Percentiles rank a stretch among this genome's conserved stretches.
phyloP scores from a whole-genome alignment of 176 grass and related monocot species.

The Rhynchospora tenuis region DNA sequence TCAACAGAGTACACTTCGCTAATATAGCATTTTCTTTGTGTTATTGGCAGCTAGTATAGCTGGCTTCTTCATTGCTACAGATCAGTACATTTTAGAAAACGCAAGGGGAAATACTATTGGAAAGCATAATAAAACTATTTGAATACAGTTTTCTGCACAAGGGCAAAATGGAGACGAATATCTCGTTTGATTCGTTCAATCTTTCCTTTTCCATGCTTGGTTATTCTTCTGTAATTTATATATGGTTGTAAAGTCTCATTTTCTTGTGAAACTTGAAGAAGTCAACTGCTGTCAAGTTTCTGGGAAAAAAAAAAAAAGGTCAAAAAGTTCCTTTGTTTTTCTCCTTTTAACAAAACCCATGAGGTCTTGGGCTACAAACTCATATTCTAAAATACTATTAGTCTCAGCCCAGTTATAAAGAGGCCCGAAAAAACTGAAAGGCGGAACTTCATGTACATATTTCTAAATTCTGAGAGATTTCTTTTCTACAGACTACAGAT shows the following conservation, averaged over 20 bases:
- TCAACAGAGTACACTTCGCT: not conserved
- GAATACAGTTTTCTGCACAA: too few species aligned
- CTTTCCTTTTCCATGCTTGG: not conserved
- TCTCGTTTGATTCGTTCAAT: not conserved
- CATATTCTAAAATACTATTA: not conserved
- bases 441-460: too few species aligned
- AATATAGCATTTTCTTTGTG: not conserved
- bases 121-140: conserved; percentile 16
- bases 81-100: conserved; percentile 30
- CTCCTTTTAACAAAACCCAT: not conserved
- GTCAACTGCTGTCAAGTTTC: too few species aligned
- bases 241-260: not conserved
- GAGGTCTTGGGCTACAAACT: not conserved
- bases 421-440: too few species aligned
- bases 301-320: too few species aligned
- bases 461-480: too few species aligned
- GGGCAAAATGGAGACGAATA: not conserved
- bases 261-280: not conserved
- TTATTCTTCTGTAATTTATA: not conserved
- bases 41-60: conserved; percentile 32
- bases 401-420: not conserved
- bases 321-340: not conserved
- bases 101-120: conserved; percentile 26
- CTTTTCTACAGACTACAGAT: too few species aligned
- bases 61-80: conserved; percentile 45